Conservation (phyloP, 345 rosid genomes). For the Eutrema heterophyllum region DNA sequence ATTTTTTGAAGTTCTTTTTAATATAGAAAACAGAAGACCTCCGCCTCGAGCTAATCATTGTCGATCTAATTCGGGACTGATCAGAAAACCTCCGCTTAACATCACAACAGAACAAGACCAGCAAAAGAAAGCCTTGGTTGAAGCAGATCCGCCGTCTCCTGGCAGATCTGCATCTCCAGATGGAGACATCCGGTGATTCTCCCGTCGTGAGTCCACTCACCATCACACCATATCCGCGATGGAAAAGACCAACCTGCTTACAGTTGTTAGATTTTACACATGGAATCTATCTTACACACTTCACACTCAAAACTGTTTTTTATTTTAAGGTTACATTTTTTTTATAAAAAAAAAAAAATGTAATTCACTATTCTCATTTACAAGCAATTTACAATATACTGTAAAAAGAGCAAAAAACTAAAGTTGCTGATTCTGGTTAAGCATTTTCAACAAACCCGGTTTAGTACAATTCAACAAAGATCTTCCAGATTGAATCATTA, state of each 20-base stretch:
- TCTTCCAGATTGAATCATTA: conserved; percentile 36
- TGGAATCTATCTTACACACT: conserved; percentile 12
- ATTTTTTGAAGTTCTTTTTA: too few species aligned
- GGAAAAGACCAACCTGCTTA: conserved; percentile 21
- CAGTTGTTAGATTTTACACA: conserved; percentile 9
- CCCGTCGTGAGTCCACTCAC: too few species aligned
- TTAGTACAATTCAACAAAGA: conserved; percentile 25
- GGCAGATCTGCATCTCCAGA: too few species aligned
- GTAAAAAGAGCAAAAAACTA: neutral
- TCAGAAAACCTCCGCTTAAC: too few species aligned
- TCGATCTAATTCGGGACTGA: too few species aligned
- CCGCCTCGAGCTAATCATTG: too few species aligned
- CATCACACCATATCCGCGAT: too few species aligned
- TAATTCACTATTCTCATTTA: conserved; percentile 3
- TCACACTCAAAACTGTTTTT: neutral
- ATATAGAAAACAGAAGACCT: too few species aligned
- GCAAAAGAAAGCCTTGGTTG: too few species aligned
- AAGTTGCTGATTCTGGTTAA: conserved; percentile 23
- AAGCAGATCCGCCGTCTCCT: too few species aligned
- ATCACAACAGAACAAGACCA: too few species aligned
- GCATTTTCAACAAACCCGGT: conserved; percentile 22
- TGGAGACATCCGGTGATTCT: too few species aligned
- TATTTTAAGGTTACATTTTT: neutral
- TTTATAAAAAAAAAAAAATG: neutral
- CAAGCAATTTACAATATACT: conserved; percentile 12